Conservation (phyloP, 2,329 filamentous ascomycete genomes). For the Colletotrichum lini region DNA sequence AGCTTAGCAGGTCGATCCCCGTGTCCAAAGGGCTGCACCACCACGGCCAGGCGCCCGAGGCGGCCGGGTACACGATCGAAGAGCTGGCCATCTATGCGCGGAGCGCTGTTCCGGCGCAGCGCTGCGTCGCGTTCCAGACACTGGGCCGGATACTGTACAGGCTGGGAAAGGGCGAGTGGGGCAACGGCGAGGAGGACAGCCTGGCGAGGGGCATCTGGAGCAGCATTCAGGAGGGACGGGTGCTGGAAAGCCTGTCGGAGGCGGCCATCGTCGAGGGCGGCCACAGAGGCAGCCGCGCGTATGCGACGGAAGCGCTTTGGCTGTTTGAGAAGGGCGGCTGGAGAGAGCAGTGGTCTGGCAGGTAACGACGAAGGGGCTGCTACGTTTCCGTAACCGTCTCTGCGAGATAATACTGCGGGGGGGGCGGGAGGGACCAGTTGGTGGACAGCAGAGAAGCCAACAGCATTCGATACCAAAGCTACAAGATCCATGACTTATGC, state of each 20-base stretch:
- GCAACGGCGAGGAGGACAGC: conserved; percentile 69
- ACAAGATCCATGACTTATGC: background rate
- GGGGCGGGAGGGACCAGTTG: background rate
- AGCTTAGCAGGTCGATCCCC: conserved; percentile 80
- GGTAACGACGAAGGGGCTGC: conserved; percentile 48
- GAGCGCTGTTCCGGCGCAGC: conserved; percentile 86
- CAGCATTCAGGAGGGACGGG: conserved; percentile 80
- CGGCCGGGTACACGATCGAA: conserved; percentile 92
- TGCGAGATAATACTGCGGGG: background rate
- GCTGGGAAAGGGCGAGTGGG: conserved; percentile 80
- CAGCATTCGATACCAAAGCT: background rate
- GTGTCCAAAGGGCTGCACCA: conserved; percentile 89
- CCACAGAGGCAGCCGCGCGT: conserved; percentile 85
- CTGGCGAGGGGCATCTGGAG: conserved; percentile 87
- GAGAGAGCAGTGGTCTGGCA: conserved; percentile 74
- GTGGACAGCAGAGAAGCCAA: background rate
- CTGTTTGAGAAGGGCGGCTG: conserved; percentile 80
- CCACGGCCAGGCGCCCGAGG: conserved; percentile 91
- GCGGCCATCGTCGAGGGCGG: conserved; percentile 79
- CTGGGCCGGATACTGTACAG: conserved; percentile 88
- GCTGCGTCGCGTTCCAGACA: conserved; percentile 93
- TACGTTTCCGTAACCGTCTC: too few species aligned
- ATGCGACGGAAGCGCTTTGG: conserved; percentile 93
- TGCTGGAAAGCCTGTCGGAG: conserved; percentile 82
- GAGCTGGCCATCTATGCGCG: conserved; percentile 87